phyloP scores from a whole-genome alignment of 2,329 filamentous ascomycete species.

The Fusarium sp. region DNA sequence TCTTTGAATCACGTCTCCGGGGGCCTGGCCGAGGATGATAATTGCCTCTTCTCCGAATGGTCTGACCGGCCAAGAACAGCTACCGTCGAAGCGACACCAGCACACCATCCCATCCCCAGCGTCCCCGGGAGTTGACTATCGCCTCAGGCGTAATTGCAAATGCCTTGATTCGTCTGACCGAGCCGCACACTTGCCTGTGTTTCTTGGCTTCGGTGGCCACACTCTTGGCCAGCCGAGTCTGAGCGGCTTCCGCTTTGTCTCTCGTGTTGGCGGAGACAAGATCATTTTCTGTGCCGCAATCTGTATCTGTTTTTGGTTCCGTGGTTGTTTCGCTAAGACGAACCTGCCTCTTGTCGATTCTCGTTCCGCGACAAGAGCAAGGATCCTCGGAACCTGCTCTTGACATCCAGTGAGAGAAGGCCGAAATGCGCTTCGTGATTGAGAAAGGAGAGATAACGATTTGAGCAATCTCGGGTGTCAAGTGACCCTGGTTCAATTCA shows the following conservation, averaged over 20 bases:
- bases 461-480: background rate
- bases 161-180: slow-evolving; percentile 4
- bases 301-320: background rate
- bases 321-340: background rate
- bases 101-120: slow-evolving; percentile 8
- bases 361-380: background rate
- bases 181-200: background rate
- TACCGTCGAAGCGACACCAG: background rate
- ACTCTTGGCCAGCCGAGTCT: background rate
- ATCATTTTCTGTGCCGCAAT: background rate
- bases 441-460: background rate
- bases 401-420: background rate
- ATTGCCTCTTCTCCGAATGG: slow-evolving; percentile 16
- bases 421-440: background rate
- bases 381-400: background rate
- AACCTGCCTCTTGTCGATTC: background rate
- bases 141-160: slow-evolving; percentile 9
- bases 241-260: background rate
- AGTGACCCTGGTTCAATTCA: background rate
- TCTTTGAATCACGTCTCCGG: background rate
- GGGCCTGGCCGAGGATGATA: slow-evolving; percentile 4
- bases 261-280: background rate
- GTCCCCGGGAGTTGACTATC: slow-evolving; percentile 9
- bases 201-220: background rate
- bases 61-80: slow-evolving; percentile 14